Conservation (phyloP, 805 yeast species). For the Cyberlindnera bimundalis region DNA sequence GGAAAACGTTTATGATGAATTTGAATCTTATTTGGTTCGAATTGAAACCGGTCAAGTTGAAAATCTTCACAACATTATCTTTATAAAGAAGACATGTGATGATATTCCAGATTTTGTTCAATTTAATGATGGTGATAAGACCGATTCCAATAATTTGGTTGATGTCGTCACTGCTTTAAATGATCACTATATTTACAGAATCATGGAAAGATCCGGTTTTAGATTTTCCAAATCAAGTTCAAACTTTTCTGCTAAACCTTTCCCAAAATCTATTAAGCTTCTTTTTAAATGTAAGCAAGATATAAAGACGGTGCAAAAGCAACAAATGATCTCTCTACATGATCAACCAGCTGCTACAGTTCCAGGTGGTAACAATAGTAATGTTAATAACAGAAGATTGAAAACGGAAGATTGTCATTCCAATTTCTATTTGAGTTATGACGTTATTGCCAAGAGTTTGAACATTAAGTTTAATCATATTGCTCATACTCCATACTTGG, state of each 20-base stretch:
- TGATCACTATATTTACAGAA: constrained; percentile 15
- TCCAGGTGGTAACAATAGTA: constrained; percentile 9
- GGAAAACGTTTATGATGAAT: constrained; percentile 24
- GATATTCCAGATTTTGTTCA: constrained; percentile 21
- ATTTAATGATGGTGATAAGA: neutral
- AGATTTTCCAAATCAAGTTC: constrained; percentile 24
- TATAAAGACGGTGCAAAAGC: constrained; percentile 23
- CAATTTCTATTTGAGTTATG: constrained; percentile 25
- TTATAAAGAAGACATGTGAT: constrained; percentile 18
- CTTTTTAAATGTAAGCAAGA: constrained; percentile 28
- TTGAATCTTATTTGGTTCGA: constrained; percentile 18
- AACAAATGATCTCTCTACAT: constrained; percentile 1
- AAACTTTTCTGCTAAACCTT: constrained; percentile 22
- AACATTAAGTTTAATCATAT: constrained; percentile 24
- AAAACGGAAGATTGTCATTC: constrained; percentile 27
- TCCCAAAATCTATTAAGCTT: constrained; percentile 26
- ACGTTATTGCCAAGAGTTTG: constrained; percentile 20
- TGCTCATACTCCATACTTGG: constrained; percentile 21
- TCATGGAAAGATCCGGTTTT: constrained; percentile 24
- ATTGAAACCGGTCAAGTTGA: constrained; percentile 16
- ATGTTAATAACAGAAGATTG: constrained; percentile 14
- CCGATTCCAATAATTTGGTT: constrained; percentile 15
- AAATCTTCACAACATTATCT: constrained; percentile 23
- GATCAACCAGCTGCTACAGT: constrained; percentile 6
- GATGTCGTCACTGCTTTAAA: constrained; percentile 16